phyloP scores from a whole-genome alignment of 306 rosid species.

The Quercus suber region DNA sequence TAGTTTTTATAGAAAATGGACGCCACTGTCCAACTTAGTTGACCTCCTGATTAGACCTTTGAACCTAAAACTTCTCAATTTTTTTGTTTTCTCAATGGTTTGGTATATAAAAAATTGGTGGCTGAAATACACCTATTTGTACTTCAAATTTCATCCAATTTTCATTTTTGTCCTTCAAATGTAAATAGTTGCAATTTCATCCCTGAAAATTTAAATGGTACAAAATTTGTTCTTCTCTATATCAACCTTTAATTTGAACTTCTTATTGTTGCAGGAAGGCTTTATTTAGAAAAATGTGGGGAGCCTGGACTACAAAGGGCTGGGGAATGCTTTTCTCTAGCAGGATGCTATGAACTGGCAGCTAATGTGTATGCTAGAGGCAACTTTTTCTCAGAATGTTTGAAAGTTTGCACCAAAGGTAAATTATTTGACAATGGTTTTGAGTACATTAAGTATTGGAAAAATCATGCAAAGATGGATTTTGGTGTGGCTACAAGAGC shows the following conservation, averaged over 20 bases:
- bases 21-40: no score
- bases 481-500: conserved; percentile 4
- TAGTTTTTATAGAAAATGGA: no score
- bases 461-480: conserved; percentile 38
- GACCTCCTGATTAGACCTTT: no score
- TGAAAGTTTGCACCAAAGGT: conserved; percentile 52
- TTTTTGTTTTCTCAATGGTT: no score
- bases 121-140: no score
- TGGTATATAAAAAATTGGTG: no score
- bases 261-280: conserved; percentile 40
- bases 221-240: neutral
- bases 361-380: conserved; percentile 64
- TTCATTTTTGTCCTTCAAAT: no score
- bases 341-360: conserved; percentile 45
- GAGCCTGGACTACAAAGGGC: conserved; percentile 54
- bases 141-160: no score
- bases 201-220: neutral
- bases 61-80: no score
- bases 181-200: no score
- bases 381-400: conserved; percentile 45
- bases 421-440: conserved; percentile 58
- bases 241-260: neutral
- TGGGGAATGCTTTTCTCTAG: conserved; percentile 64
- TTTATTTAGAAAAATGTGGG: conserved; percentile 55
- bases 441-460: conserved; percentile 53